Evolutionary conservation across 106 monocot species (phyloP), one percentile per base, ranked within the genome.

Genomic region (Allium fistulosum): DNA sequence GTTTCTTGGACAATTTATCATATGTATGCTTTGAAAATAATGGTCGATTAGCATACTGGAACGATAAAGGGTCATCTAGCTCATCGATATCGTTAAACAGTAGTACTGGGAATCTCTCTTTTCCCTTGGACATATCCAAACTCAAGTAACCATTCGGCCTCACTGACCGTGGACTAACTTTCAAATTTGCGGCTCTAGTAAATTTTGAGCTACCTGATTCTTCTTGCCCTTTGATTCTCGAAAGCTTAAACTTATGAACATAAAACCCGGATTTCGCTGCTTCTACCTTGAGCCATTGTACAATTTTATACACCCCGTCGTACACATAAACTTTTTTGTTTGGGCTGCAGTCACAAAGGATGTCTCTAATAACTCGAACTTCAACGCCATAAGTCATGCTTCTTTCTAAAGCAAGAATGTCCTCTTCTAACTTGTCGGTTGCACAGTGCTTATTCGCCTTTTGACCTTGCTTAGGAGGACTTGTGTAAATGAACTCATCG

Each of bases 71-170:
- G 8, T 77, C 71, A 10, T 46, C 22, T 22, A 84, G 75, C 9
- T 68, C 77, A 52, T 92, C 91, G 0, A 92, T 75, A 49, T 80
- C 67, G 14, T 92, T 92, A 46, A 78, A 84, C 16, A 92, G 11
- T 0, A 71, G 48, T 8, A 92, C 84, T 0, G 82, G 80, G 14
- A 76, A 48, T 0, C 63, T 72, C 65, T 92, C 91, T 58, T 59
- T 77, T 10, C 73, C 76, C 26, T 22, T 60, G 3, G 87, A 82
- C 26, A 87, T 78, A 56, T 92, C 91, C 9, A 71, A 66, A 18
- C 68, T 71, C 17, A 88, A 45, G 15, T 80, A 83, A 9, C 85
- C 88, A 5, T 1, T 4, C 17, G 16, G 69, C 47, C 13, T 15
- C 53, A 14, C 65, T 45, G 10, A 48, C 62, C 75, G 53, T 8